Conservation (phyloP, 495 filamentous ascomycete genomes). For the Aspergillus cristatus region DNA sequence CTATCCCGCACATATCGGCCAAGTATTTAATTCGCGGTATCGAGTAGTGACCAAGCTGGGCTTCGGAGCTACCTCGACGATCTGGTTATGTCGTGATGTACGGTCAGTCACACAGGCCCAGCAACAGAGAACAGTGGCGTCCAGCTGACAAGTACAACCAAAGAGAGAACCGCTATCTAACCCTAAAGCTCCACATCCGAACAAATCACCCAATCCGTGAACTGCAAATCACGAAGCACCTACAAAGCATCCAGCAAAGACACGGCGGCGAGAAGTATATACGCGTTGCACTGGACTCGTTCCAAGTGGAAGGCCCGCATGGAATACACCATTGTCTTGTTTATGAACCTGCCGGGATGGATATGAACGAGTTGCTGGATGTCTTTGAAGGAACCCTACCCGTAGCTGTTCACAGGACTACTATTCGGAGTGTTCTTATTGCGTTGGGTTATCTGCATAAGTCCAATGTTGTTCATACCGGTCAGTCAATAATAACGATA, state of each 20-base stretch:
- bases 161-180: conserved; percentile 22
- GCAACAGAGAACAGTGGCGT: too few relatives aligned
- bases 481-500: conserved; percentile 10
- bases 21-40: conserved; percentile 39
- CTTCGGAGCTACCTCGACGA: conserved; percentile 41
- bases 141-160: too few relatives aligned
- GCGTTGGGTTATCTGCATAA: conserved; percentile 34
- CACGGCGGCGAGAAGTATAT: conserved; percentile 26
- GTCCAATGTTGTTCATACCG: conserved; percentile 34
- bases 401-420: conserved; percentile 13
- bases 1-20: conserved; percentile 41
- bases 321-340: conserved; percentile 34
- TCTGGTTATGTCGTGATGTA: conserved; percentile 44
- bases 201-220: conserved; percentile 15
- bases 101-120: too few relatives aligned
- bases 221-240: conserved; percentile 23
- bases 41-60: conserved; percentile 46
- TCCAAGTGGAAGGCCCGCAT: conserved; percentile 25
- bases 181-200: conserved; percentile 24
- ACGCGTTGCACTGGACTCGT: conserved; percentile 27
- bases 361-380: conserved; percentile 12
- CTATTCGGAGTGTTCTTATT: conserved; percentile 23
- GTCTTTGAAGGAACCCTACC: conserved; percentile 13
- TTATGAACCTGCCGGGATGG: conserved; percentile 30
- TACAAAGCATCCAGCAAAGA: conserved; percentile 9